Conservation (phyloP, 2,329 filamentous ascomycete species). For the Sclerotinia trifoliorum region DNA sequence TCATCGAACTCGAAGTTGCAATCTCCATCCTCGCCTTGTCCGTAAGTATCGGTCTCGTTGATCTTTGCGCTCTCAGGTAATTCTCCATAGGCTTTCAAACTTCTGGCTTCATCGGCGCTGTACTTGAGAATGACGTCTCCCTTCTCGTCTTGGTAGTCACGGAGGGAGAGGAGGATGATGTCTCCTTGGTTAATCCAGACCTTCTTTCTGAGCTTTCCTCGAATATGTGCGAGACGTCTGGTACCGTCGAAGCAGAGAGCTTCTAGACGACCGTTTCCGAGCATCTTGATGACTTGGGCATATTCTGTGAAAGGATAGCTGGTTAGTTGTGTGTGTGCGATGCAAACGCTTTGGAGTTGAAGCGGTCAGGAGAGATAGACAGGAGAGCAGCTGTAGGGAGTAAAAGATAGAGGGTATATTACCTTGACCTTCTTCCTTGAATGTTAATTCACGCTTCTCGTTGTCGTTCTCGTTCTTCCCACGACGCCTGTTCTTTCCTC, state of each 20-base stretch:
- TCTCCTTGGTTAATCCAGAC: slow-evolving; percentile 99
- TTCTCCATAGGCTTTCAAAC: slow-evolving; percentile 95
- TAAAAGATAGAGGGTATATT: slow-evolving; percentile 31
- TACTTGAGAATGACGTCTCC: slow-evolving; percentile 94
- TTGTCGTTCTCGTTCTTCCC: slow-evolving; percentile 99
- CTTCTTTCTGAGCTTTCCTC: slow-evolving; percentile 98
- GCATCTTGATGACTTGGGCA: slow-evolving; percentile 90
- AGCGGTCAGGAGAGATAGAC: slow-evolving; percentile 19
- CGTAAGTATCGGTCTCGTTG: slow-evolving; percentile 97
- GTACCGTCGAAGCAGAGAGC: slow-evolving; percentile 91
- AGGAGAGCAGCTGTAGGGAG: not conserved
- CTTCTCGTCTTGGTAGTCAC: slow-evolving; percentile 93
- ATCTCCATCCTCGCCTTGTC: slow-evolving; percentile 89
- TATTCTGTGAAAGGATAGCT: slow-evolving; percentile 54
- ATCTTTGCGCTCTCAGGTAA: slow-evolving; percentile 98
- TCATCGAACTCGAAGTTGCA: slow-evolving; percentile 99
- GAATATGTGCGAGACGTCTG: slow-evolving; percentile 79
- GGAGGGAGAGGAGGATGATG: slow-evolving; percentile 83
- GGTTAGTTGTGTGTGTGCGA: slow-evolving; percentile 25
- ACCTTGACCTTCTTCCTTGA: slow-evolving; percentile 97
- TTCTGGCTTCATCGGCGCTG: slow-evolving; percentile 90
- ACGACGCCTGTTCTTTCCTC: slow-evolving; percentile 96
- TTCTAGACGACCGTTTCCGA: slow-evolving; percentile 91
- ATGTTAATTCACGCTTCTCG: slow-evolving; percentile 96
- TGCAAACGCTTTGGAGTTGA: slow-evolving; percentile 43